phyloP scores from a whole-genome alignment of 768 basidiomycete genomes.

The Polyporus arcularius region DNA sequence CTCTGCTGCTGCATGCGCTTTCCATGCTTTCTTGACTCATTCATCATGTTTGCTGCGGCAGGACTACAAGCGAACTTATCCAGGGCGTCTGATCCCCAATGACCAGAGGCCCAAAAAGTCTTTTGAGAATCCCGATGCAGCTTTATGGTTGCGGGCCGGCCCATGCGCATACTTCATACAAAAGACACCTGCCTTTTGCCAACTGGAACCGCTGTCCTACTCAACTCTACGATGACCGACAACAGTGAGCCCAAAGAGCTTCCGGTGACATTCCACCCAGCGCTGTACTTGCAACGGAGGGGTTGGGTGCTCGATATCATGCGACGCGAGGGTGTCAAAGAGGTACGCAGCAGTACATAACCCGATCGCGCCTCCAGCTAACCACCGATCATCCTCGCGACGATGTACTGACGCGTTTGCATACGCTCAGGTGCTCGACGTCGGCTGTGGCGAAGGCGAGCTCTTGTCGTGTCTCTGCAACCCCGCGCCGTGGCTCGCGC shows the following conservation, averaged over 20 bases:
- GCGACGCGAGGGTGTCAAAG: conserved; percentile 25
- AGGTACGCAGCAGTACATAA: conserved; percentile 12
- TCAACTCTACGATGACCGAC: conserved; percentile 7
- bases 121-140: too few species aligned
- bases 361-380: too few species aligned
- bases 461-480: conserved; percentile 70
- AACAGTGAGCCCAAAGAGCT: conserved; percentile 20
- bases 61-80: too few species aligned
- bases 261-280: conserved; percentile 29
- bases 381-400: neutral
- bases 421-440: conserved; percentile 63
- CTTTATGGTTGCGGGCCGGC: neutral
- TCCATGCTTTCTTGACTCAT: neutral
- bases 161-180: neutral
- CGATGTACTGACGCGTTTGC: neutral
- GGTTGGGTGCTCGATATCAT: conserved; percentile 32
- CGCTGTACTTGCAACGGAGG: conserved; percentile 28
- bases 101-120: too few species aligned
- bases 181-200: neutral
- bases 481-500: conserved; percentile 70
- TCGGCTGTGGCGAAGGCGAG: conserved; percentile 84
- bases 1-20: neutral
- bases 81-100: too few species aligned
- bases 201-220: neutral
- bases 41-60: neutral